Base-by-base conservation (phyloP, 2,329 filamentous ascomycete genomes). In the Malbranchea zuffiana region DNA sequence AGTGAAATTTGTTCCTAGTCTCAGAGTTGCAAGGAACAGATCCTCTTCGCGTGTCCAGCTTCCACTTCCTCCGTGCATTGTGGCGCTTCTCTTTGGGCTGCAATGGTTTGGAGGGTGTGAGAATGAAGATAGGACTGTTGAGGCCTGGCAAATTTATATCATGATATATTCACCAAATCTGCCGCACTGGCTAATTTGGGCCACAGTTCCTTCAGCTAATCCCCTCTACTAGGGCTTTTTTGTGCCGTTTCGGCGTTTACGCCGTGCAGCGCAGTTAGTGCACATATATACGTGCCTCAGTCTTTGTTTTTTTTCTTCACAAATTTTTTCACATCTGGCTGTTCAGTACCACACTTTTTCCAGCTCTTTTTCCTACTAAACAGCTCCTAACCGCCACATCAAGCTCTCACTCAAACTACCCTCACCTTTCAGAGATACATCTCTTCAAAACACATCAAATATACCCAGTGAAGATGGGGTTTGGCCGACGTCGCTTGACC, bases 1-100 rank as follows among this genome's bases (percentile, higher is more conserved):
- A 17, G n/a, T 19, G 13, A 46, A 28, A 16, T 37, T 35, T 6
- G 46, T 48, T 8, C 43, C 45, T 12, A 48, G 39, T 18, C 38
- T 34, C 3, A 47, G 25, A 31, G 45, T 35, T 17, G 43, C 38
- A 31, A 48, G 21, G 34, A 45, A 44, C 25, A 44, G 26, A 12
- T 47, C 35, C 23, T 48, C 35, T 7, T 39, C 35, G n/a, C 34
- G 16, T 8, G 24, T 33, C 39, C 34, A 42, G 3, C 35, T 36
- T 25, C 46, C 35, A 35, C 39, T 44, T 7, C 24, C 35, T 12
- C 28, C 19, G 10, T 24, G n/a, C 20, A 29, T 32, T 23, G 19
- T 24, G 26, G 28, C 26, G n/a, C n/a, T 36, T 12, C 8, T 24
- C 6, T 35, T 19, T 17, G 33, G 20, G n/a, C 24, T 5, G 11